These are phyloP conservation scores for Salvia splendens DNA, from an alignment of 257 asterid species.

Conservation along the genomic window DNA sequence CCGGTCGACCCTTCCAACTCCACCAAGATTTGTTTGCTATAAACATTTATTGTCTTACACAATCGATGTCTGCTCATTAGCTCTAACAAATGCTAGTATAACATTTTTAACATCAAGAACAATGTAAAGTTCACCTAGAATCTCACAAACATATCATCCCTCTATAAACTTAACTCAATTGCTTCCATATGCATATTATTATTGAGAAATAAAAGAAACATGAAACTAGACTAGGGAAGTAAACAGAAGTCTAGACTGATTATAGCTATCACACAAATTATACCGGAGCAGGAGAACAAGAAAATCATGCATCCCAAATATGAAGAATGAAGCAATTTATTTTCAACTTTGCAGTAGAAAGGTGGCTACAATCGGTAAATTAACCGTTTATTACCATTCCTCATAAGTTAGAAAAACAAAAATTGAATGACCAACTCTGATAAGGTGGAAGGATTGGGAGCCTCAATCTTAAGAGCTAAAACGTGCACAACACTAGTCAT, in stretches of 20 bases:
- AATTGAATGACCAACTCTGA: constrained; percentile 23
- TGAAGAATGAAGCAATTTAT: constrained; percentile 26
- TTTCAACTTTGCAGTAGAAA: not conserved
- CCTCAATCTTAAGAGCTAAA: constrained; percentile 20
- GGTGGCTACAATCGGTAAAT: constrained; percentile 7
- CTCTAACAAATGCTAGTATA: no score
- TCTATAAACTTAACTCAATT: no score
- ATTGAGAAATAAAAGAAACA: not conserved
- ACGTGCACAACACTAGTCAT: constrained; percentile 42
- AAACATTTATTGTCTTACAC: no score
- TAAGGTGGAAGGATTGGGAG: constrained; percentile 26
- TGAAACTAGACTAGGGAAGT: not conserved
- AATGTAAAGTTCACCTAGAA: no score
- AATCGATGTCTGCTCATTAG: no score
- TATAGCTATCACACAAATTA: not conserved
- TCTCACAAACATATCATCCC: no score
- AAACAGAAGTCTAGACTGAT: no score
- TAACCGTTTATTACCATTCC: constrained; percentile 27
- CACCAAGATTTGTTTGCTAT: no score
- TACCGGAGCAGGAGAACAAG: not conserved
- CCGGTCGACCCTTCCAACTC: no score
- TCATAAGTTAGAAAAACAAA: constrained; percentile 27
- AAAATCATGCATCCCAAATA: constrained; percentile 7
- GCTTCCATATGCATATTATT: not conserved
- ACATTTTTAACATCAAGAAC: no score